Conservation (phyloP, 2,329 filamentous ascomycete species). For the Esteya vermicola region DNA sequence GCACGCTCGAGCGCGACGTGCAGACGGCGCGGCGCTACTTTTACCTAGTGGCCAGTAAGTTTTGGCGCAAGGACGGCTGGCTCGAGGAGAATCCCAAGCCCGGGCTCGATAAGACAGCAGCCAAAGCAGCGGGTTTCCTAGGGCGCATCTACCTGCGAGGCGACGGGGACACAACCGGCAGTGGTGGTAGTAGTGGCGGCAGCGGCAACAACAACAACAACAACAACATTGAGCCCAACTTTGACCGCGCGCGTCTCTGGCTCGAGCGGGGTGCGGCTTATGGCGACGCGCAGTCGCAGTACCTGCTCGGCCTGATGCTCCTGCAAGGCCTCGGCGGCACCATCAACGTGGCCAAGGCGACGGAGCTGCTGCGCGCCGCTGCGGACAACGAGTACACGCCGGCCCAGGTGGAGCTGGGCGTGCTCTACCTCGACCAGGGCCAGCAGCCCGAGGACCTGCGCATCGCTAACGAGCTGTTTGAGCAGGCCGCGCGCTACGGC, state of each 20-base stretch:
- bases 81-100: constrained; percentile 53
- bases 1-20: constrained; percentile 59
- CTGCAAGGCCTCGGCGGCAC: constrained; percentile 56
- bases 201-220: no score
- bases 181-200: no score
- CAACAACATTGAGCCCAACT: constrained; percentile 65
- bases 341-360: constrained; percentile 56
- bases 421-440: constrained; percentile 77
- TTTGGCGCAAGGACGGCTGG: constrained; percentile 71
- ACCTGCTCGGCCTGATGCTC: constrained; percentile 72
- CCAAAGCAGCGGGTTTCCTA: constrained; percentile 74
- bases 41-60: constrained; percentile 60
- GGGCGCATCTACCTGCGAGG: constrained; percentile 83
- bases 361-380: constrained; percentile 61
- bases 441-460: constrained; percentile 51
- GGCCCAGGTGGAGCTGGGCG: constrained; percentile 70
- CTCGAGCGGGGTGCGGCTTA: constrained; percentile 65
- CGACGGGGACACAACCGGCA: no score
- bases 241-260: constrained; percentile 63
- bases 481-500: constrained; percentile 67
- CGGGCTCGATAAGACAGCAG: constrained; percentile 62
- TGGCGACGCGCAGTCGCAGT: constrained; percentile 72
- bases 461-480: constrained; percentile 73
- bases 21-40: constrained; percentile 69
- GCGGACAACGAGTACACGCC: constrained; percentile 71